Evolutionary conservation across 1,284 basidiomycete species (phyloP).

Genomic region (Rhodotorula sp.): DNA sequence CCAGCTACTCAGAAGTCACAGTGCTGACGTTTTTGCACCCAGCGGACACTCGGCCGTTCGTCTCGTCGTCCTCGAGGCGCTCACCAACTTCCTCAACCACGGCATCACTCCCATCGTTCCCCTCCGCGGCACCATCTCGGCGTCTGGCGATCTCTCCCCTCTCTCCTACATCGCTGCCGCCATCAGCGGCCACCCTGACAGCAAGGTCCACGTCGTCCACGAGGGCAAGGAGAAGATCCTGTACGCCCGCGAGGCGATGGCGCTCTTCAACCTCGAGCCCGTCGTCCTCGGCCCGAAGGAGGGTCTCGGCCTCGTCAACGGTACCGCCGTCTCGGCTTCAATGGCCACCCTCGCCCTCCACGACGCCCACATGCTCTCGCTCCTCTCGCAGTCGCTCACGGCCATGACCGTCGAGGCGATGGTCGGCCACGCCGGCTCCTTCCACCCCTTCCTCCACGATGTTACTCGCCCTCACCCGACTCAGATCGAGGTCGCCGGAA

Average conservation of each 20-base stretch:
- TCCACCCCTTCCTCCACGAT: slow-evolving; percentile 76
- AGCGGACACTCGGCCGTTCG: slow-evolving; percentile 80
- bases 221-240: slow-evolving; percentile 32
- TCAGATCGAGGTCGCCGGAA: slow-evolving; percentile 71
- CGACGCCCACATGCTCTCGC: slow-evolving; percentile 68
- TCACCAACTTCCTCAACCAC: slow-evolving; percentile 68
- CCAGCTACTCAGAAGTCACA: too few species aligned
- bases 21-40: neutral
- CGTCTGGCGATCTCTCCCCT: slow-evolving; percentile 61
- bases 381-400: slow-evolving; percentile 72
- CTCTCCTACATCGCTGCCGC: slow-evolving; percentile 79
- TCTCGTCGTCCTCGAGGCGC: slow-evolving; percentile 74
- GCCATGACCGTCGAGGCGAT: slow-evolving; percentile 78
- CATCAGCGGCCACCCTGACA: slow-evolving; percentile 73
- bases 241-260: slow-evolving; percentile 59
- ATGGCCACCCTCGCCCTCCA: slow-evolving; percentile 58
- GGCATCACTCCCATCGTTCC: slow-evolving; percentile 79
- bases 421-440: slow-evolving; percentile 67
- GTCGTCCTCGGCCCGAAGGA: slow-evolving; percentile 56
- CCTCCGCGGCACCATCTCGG: slow-evolving; percentile 76
- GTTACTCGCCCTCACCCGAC: slow-evolving; percentile 80
- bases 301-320: slow-evolving; percentile 68
- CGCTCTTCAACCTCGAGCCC: slow-evolving; percentile 64
- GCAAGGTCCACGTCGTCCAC: slow-evolving; percentile 56
- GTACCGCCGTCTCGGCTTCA: slow-evolving; percentile 72